Evolutionary conservation across 345 rosid genomes (phyloP), one percentile per base, ranked within the genome.

Genomic region (Brassica napus): DNA sequence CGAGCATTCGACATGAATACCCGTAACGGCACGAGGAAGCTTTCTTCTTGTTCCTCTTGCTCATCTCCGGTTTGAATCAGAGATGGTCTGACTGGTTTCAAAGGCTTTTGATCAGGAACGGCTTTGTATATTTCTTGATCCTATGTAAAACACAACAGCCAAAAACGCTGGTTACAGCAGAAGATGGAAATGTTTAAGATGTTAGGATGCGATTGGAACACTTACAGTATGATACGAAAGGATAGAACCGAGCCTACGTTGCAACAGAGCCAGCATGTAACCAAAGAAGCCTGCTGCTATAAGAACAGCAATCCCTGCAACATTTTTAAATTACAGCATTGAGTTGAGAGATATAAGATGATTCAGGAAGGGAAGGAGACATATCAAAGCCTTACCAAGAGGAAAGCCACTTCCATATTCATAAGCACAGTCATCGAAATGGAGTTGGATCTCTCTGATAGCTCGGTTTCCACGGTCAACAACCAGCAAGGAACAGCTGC

Each of bases 361-460:
- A 10, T 1, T 63, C 2, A 24, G 12, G 16, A 24, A 77, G 21
- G 44, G 32, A 59, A 39, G 12, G 72, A 55, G 42, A 14, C 61
- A 42, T 24, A 42, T 24, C 62, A 16, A 44, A 39, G 39, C 8
- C 74, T 77, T 86, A 95, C 99, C 98, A 30, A 91, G 88, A 65
- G 99, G 98, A 81, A 95, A 93, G 65, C 89, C 90, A 84, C 89
- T 93, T 83, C 85, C 96, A 84, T 93, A 95, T 65, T 90, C 97
- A 85, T 95, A 84, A 72, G 96, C 94, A 84, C 99, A 95, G 82
- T 95, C 96, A 71, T 95, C 99, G 62, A 95, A 95, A 87, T 86
- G 94, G 77, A 95, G 98, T 52, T 91, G 99, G 76, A 95, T 95
- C 87, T 95, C 99, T 82, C 99, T 87, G 39, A 93, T 90, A 31